phyloP scores from a whole-genome alignment of 495 filamentous ascomycete genomes.

The Aspergillus mulundensis region DNA sequence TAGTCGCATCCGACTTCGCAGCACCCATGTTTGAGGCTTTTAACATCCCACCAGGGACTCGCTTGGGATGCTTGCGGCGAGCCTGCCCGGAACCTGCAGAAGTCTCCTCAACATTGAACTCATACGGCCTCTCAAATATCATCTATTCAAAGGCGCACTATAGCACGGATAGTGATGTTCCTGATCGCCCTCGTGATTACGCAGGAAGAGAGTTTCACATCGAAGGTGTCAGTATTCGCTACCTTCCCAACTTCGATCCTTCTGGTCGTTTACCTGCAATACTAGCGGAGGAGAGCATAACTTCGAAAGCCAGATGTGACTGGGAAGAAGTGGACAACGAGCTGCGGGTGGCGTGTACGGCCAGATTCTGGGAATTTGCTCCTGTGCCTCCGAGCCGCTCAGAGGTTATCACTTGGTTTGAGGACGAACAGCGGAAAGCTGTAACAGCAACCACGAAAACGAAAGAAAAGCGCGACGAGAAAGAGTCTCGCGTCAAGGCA shows the following conservation, averaged over 20 bases:
- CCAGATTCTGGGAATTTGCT: conserved; percentile 41
- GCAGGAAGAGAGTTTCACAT: conserved; percentile 84
- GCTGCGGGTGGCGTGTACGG: conserved; percentile 36
- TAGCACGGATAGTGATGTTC: conserved; percentile 81
- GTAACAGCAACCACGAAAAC: conserved; percentile 1
- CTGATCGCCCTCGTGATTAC: conserved; percentile 73
- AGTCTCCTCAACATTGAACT: conserved; percentile 26
- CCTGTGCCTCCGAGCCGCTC: conserved; percentile 61
- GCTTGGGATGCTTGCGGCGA: conserved; percentile 24
- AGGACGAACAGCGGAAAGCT: conserved; percentile 26
- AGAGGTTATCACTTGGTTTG: conserved; percentile 70
- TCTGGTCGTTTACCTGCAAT: conserved; percentile 52
- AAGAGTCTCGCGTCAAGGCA: conserved; percentile 26
- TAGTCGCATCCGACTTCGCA: conserved; percentile 23
- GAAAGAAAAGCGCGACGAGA: conserved; percentile 9
- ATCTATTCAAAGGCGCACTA: conserved; percentile 88
- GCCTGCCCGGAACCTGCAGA: conserved; percentile 28
- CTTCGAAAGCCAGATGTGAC: conserved; percentile 43
- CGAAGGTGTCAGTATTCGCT: conserved; percentile 68
- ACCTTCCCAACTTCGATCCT: conserved; percentile 74
- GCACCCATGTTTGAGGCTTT: conserved; percentile 27
- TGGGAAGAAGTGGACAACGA: conserved; percentile 47
- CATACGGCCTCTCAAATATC: conserved; percentile 45
- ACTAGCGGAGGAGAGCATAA: conserved; percentile 47
- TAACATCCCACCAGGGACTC: conserved; percentile 19